Evolutionary conservation across 352 stramenopile genomes (phyloP), one percentile per base, ranked within the genome.

Genomic region (Phytophthora europaea): DNA sequence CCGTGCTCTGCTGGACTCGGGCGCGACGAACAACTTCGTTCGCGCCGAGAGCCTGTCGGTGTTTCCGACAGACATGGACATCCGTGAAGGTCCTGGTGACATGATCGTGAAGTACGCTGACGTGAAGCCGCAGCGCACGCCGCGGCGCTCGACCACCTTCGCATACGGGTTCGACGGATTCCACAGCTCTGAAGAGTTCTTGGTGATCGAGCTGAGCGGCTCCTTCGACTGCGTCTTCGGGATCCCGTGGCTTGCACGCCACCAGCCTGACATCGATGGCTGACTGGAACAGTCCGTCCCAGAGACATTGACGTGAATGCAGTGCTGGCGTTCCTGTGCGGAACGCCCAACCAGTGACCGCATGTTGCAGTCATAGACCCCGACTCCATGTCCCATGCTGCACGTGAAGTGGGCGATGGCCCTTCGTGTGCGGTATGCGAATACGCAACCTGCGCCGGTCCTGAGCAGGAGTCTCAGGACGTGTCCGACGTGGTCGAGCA

Each of bases 221-320:
- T 63, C 59, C 4, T 81, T 73, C 20, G 56, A 81, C 34, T 78
- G 63, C 47, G 70, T 85, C 47, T 71, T 81, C 18, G 72, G 75
- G 0, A 76, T 83, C 48, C 55, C 60, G 31, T 82, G 73, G 67
- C 51, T 80, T 2, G 56, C 58, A 22, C 55, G 61, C 12, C 78
- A 82, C 33, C 70, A 64, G n/a, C 70, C 58, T 6, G 23, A 26
- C 23, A 26, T 26, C 23, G 23, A 26, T 26, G 23, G 23, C 23
- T 26, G 23, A 26, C 23, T 26, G 1, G 23, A 26, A 26, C 23
- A 26, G 23, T 26, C 23, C 23, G 23, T 26, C 23, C 23, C 23
- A 26, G 2, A 26, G 23, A 26, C 23, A 26, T 26, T 26, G 23
- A 26, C 23, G 23, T 26, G 23, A 26, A 26, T 26, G 23, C 23